Conservation (phyloP, 1,284 basidiomycete species). For the Trametes hirsuta region DNA sequence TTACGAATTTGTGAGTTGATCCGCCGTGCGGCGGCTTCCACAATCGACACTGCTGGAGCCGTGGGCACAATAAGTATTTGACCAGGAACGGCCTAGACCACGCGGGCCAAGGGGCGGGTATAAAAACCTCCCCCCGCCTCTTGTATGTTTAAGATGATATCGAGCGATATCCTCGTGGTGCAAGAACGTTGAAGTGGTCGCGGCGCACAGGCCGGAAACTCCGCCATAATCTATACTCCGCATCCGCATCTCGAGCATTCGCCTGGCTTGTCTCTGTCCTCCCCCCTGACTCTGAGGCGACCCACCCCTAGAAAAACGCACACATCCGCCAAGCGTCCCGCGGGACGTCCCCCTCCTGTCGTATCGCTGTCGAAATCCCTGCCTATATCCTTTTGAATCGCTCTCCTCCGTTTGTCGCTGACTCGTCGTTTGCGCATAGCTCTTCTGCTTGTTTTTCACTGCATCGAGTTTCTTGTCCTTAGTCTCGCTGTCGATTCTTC, state of each 20-base stretch:
- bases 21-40: constrained; percentile 14
- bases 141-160: constrained; percentile 15
- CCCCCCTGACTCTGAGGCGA: constrained; percentile 19
- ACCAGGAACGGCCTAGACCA: constrained; percentile 21
- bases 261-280: constrained; percentile 19
- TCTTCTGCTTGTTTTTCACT: constrained; percentile 36
- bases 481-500: constrained; percentile 35
- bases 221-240: constrained; percentile 33
- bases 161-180: constrained; percentile 25
- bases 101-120: constrained; percentile 19
- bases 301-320: constrained; percentile 27
- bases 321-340: constrained; percentile 18
- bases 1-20: constrained; percentile 9
- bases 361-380: constrained; percentile 40
- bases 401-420: constrained; percentile 41
- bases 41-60: constrained; percentile 9
- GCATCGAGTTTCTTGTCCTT: constrained; percentile 31
- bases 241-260: constrained; percentile 13
- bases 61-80: constrained; percentile 17
- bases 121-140: constrained; percentile 18
- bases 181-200: constrained; percentile 8
- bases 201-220: constrained; percentile 24
- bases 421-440: constrained; percentile 41
- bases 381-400: constrained; percentile 38
- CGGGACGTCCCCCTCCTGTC: constrained; percentile 29